Evolutionary conservation across 2,329 filamentous ascomycete species (phyloP).

Genomic region (Fonsecaea erecta): DNA sequence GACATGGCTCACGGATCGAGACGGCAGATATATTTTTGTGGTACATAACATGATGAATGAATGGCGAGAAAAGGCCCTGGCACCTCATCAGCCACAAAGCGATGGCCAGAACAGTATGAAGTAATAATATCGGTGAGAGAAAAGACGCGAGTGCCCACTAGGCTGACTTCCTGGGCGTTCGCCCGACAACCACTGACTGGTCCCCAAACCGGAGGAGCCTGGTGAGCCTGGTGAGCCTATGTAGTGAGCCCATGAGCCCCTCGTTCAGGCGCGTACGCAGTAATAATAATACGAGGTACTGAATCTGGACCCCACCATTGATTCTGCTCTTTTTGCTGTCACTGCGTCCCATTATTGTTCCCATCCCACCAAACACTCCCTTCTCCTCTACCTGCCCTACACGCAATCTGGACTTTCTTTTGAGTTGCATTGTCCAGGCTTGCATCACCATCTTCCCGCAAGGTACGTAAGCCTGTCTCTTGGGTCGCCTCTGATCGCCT

Average conservation of each 20-base stretch:
- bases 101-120: not conserved
- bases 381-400: slow-evolving; percentile 18
- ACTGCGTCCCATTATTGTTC: slow-evolving; percentile 2
- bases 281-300: slow-evolving; percentile 1
- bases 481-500: not conserved
- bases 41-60: not conserved
- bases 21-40: not conserved
- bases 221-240: no score
- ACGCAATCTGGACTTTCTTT: slow-evolving; percentile 7
- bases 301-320: slow-evolving; percentile 19
- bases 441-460: slow-evolving; percentile 8
- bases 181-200: slow-evolving; percentile 8
- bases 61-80: not conserved
- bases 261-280: slow-evolving; percentile 6
- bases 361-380: slow-evolving; percentile 16
- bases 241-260: no score
- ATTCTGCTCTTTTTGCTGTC: slow-evolving; percentile 7
- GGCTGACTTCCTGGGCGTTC: slow-evolving; percentile 7
- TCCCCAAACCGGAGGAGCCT: not conserved
- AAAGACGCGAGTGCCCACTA: not conserved
- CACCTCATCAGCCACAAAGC: not conserved
- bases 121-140: not conserved
- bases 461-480: slow-evolving; percentile 18
- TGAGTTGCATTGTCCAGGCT: slow-evolving; percentile 9
- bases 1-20: not conserved